These are phyloP conservation scores for Oropetium thomaeum DNA, from an alignment of 176 grass and related monocot species.

Conservation along the genomic window DNA sequence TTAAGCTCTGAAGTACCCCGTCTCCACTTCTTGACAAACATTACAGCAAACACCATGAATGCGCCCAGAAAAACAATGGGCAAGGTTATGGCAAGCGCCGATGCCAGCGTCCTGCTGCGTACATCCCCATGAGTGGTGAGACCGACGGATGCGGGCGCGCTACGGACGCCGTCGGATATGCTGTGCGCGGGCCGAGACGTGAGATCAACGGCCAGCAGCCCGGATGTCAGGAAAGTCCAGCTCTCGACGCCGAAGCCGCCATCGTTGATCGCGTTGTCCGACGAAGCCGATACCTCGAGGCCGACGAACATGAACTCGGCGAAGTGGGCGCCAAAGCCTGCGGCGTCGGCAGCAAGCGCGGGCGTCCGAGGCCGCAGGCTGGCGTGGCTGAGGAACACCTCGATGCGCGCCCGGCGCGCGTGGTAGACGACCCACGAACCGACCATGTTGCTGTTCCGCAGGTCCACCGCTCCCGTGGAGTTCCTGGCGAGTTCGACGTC, in stretches of 20 bases:
- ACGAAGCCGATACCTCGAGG: conserved; percentile 28
- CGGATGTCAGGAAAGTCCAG: conserved; percentile 46
- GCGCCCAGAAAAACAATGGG: conserved; percentile 17
- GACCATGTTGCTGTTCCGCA: conserved; percentile 34
- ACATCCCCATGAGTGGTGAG: neutral
- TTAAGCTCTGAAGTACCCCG: neutral
- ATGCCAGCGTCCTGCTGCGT: conserved; percentile 19
- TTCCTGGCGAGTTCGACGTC: neutral
- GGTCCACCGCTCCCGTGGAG: conserved; percentile 30
- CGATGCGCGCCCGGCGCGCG: neutral
- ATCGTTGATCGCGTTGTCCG: conserved; percentile 17
- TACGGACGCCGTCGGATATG: conserved; percentile 22
- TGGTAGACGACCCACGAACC: conserved; percentile 42
- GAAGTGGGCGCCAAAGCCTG: conserved; percentile 21
- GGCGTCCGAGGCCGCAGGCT: conserved; percentile 21
- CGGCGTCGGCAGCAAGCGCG: conserved; percentile 2
- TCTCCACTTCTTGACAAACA: conserved; percentile 38
- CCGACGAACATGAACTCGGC: conserved; percentile 51
- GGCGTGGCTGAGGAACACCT: conserved; percentile 41
- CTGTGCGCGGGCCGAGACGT: conserved; percentile 8
- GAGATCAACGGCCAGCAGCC: conserved; percentile 10
- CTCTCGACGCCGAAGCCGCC: conserved; percentile 37
- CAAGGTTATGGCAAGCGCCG: conserved; percentile 30
- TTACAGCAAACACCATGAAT: conserved; percentile 36
- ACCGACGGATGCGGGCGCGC: neutral